Base-by-base conservation (phyloP, 192 early-diverging fungal species). In the Helicostylum pulchrum region DNA sequence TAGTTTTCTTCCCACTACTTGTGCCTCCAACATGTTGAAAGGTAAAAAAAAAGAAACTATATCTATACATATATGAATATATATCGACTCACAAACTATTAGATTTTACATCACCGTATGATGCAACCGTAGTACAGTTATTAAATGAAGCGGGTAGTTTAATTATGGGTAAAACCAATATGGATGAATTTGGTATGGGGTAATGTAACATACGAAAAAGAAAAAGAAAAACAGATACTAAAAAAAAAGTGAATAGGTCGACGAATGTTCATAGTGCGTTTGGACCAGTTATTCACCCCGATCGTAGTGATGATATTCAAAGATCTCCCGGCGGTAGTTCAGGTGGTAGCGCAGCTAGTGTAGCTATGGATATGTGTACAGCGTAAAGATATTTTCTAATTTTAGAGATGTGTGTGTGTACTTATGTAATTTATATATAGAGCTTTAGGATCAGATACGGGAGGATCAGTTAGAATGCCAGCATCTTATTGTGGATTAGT, bases 131-230 rank as follows among this genome's bases (percentile, higher is more conserved):
- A 4, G 87, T 92, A 7, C 51, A 78, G 12, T 66, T 79, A 21
- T 73, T 96, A 11, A 67, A 78, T 21, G 62, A 79, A 0, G 78
- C 84, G 1, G 92, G 93, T 0, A 87, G 81, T 0, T 67, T 84
- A 8, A 74, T 90, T n/a, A 75, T 90, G 4, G 94, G 89, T 20
- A 93, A 93, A 60, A 80, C 88, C 14, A 95, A 96, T 71, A 90
- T 96, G 91, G 96, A 98, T 74, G 94, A 98, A 72, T 98, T 95
- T 85, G 96, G 92, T 14, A 98, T 98, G 94, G 96, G 96, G 76
- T 86, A 82, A 43, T 26, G 26, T 26, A 26, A 70, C 36, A 17
- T 17, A 2, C 6, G 4, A 57, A 10, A 11, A 39, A 10, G 15
- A 9, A 11, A n/a, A 30, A 26, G 14, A 21, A 47, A n/a, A 39